phyloP scores from a whole-genome alignment of 148 eudicot species.

The Cornus controversa region DNA sequence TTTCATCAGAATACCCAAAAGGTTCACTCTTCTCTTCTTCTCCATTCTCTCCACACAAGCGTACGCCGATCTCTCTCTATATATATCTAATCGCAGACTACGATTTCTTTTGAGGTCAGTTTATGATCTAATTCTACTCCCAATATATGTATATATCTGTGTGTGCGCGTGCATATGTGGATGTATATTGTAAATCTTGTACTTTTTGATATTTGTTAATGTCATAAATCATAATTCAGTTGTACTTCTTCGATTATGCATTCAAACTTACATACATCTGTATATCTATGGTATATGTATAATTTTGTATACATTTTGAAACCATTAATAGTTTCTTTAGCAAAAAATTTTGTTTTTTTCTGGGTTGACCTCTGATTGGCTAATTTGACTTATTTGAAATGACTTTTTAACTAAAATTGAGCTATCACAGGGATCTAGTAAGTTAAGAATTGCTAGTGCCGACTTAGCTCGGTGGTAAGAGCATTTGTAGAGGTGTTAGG shows the following conservation, averaged over 20 bases:
- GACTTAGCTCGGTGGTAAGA: not conserved
- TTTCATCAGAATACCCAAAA: conserved; percentile 19
- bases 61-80: not conserved
- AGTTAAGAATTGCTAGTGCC: not conserved
- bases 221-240: no score
- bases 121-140: not conserved
- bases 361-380: no score
- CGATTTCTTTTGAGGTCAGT: not conserved
- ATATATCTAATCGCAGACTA: not conserved
- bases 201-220: not conserved
- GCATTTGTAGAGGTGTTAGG: not conserved
- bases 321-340: not conserved
- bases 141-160: not conserved
- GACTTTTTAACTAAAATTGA: no score
- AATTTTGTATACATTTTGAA: not conserved
- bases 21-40: not conserved
- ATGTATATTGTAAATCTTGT: not conserved
- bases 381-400: no score
- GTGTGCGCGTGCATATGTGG: not conserved
- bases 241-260: not conserved
- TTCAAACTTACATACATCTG: not conserved
- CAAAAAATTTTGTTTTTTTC: not conserved
- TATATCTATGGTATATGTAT: not conserved
- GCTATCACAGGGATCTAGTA: not conserved
- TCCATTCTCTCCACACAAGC: conserved; percentile 3